Evolutionary conservation across 805 yeast species (phyloP).

Genomic region (Metschnikowia proteae): DNA sequence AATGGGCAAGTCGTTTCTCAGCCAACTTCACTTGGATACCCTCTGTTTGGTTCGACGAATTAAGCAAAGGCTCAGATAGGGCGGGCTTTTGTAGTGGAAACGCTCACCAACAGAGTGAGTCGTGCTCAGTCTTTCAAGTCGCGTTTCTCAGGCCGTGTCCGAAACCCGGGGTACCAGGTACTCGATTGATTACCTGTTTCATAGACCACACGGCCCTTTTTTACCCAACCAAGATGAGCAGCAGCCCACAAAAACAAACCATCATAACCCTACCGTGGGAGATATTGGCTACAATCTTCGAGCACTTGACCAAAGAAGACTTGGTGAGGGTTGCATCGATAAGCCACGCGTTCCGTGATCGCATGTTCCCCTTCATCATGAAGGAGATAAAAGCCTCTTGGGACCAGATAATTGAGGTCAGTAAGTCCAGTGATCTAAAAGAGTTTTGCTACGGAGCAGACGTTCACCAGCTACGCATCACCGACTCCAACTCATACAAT

Average conservation of each 20-base stretch:
- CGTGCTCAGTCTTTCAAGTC: background rate
- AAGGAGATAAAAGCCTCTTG: conserved; percentile 24
- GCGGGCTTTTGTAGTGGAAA: background rate
- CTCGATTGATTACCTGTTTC: background rate
- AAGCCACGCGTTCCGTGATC: conserved; percentile 17
- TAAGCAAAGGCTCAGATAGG: too few relatives aligned
- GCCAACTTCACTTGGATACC: too few relatives aligned
- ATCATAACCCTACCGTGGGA: conserved; percentile 15
- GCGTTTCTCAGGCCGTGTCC: background rate
- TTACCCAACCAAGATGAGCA: background rate
- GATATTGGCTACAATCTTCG: conserved; percentile 12
- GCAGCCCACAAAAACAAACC: background rate
- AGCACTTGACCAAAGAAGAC: conserved; percentile 8
- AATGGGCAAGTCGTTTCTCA: too few relatives aligned
- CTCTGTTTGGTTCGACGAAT: too few relatives aligned
- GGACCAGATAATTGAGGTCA: conserved; percentile 19
- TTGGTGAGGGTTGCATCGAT: conserved; percentile 11
- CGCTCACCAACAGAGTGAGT: background rate
- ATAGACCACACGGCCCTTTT: background rate
- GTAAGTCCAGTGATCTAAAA: background rate
- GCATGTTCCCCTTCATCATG: conserved; percentile 20
- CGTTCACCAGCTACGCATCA: conserved; percentile 8
- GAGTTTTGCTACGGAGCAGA: background rate
- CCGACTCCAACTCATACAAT: conserved; percentile 15
- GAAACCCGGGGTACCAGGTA: conserved; percentile 2